Conservation (phyloP, 1,284 basidiomycete species). For the Schizopora paradoxa region DNA sequence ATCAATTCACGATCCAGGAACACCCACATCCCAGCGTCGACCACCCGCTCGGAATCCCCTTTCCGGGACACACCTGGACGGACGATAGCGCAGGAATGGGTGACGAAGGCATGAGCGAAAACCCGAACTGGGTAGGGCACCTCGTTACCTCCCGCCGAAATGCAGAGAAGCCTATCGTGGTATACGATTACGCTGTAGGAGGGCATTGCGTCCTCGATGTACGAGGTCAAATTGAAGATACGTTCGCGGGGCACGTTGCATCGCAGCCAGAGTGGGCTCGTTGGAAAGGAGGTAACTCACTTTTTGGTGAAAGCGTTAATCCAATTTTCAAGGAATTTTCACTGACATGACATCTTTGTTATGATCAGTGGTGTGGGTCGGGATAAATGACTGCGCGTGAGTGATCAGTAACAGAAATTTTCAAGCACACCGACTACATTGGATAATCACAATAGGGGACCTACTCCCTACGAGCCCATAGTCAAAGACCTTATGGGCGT, state of each 20-base stretch:
- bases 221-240: conserved; percentile 32
- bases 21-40: conserved; percentile 29
- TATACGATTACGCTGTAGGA: conserved; percentile 47
- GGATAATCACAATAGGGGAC: no score
- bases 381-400: conserved; percentile 60
- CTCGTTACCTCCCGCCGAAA: conserved; percentile 30
- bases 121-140: conserved; percentile 53
- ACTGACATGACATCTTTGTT: not conserved
- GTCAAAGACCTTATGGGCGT: not conserved
- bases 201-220: conserved; percentile 39
- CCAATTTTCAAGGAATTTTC: not conserved
- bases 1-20: no score
- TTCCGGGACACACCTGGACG: conserved; percentile 40
- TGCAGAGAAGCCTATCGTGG: conserved; percentile 34
- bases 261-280: conserved; percentile 35
- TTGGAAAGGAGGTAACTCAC: conserved; percentile 37
- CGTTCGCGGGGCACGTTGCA: conserved; percentile 34
- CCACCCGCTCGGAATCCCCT: conserved; percentile 43
- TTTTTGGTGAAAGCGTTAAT: conserved; percentile 40
- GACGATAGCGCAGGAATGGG: no score
- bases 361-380: conserved; percentile 55
- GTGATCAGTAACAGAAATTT: conserved; percentile 18
- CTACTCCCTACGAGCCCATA: no score
- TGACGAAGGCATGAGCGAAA: conserved; percentile 15
- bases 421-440: not conserved